phyloP scores from a whole-genome alignment of 1,139 yeast genomes.

The Tardiomyces blankii region DNA sequence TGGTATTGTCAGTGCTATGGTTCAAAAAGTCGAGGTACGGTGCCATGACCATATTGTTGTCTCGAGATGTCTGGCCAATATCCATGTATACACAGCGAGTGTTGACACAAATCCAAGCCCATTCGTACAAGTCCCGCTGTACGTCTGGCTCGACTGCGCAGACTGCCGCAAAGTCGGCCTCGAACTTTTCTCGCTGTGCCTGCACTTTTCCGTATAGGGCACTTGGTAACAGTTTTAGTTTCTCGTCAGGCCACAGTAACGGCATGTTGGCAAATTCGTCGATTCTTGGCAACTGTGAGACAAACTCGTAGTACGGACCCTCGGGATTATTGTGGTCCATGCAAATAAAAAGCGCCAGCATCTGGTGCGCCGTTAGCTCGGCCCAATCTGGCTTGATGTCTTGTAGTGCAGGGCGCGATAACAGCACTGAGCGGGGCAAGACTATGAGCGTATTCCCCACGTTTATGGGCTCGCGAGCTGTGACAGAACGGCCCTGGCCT shows the following conservation, averaged over 20 bases:
- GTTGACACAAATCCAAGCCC: conserved; percentile 83
- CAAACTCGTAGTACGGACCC: neutral
- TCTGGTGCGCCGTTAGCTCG: conserved; percentile 17
- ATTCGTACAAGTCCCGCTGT: conserved; percentile 31
- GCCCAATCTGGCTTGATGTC: conserved; percentile 2
- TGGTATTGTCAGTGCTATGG: conserved; percentile 31
- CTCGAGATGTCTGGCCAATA: conserved; percentile 39
- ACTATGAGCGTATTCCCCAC: conserved; percentile 37
- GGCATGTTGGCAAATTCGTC: conserved; percentile 22
- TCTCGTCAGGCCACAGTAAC: conserved; percentile 25
- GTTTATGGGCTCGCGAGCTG: conserved; percentile 29
- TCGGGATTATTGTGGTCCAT: neutral
- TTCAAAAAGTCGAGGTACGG: conserved; percentile 86
- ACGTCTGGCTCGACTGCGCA: conserved; percentile 3
- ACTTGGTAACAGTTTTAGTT: conserved; percentile 18
- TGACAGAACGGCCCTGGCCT: conserved; percentile 56
- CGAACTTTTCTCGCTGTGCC: conserved; percentile 20
- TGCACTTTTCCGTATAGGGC: conserved; percentile 13
- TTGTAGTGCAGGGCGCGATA: conserved; percentile 49
- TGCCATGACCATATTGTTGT: conserved; percentile 76
- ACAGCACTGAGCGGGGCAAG: conserved; percentile 47
- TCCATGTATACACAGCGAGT: conserved; percentile 83
- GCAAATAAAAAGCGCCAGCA: conserved; percentile 11
- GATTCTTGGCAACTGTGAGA: conserved; percentile 1
- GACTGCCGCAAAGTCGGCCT: conserved; percentile 17